A percentile compares a stretch with the other conserved stretches of the same genome.
Conservation (phyloP, 1,139 yeast genomes). For the Pichia sp. region DNA sequence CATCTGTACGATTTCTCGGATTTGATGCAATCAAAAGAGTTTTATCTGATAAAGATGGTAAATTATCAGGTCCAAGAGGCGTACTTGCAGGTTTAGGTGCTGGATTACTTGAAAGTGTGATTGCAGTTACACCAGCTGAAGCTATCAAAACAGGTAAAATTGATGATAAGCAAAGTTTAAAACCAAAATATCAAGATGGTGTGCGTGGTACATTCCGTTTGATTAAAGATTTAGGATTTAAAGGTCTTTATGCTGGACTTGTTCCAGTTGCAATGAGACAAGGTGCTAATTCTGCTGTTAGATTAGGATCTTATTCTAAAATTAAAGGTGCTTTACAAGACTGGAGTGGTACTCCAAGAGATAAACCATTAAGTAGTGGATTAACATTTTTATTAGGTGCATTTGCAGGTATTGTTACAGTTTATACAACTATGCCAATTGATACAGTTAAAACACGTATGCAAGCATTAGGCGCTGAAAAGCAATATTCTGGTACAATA, state of each 20-base stretch:
- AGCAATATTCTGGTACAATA: slow-evolving; percentile 63
- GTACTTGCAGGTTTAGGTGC: slow-evolving; percentile 95
- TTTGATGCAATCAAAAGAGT: slow-evolving; percentile 79
- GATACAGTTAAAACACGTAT: slow-evolving; percentile 96
- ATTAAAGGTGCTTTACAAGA: slow-evolving; percentile 79
- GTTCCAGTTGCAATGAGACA: slow-evolving; percentile 92
- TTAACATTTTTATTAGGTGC: slow-evolving; percentile 89
- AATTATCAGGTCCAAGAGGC: slow-evolving; percentile 82
- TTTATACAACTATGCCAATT: slow-evolving; percentile 94
- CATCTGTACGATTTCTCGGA: slow-evolving; percentile 88
- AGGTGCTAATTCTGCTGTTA: slow-evolving; percentile 91
- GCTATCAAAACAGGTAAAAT: slow-evolving; percentile 93
- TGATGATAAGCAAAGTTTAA: slow-evolving; percentile 75
- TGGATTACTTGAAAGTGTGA: slow-evolving; percentile 81
- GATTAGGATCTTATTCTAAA: slow-evolving; percentile 88
- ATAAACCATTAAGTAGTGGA: slow-evolving; percentile 69
- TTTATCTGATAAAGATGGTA: slow-evolving; percentile 77
- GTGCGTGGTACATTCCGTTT: slow-evolving; percentile 57
- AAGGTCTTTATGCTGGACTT: slow-evolving; percentile 82
- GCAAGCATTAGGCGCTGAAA: slow-evolving; percentile 85
- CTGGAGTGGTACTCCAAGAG: slow-evolving; percentile 55
- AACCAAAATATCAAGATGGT: slow-evolving; percentile 64
- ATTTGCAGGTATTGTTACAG: slow-evolving; percentile 88
- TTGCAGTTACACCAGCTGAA: slow-evolving; percentile 96
- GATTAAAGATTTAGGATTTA: slow-evolving; percentile 69